phyloP scores from a whole-genome alignment of 306 rosid species.

The Cucurbita argyrosperma region DNA sequence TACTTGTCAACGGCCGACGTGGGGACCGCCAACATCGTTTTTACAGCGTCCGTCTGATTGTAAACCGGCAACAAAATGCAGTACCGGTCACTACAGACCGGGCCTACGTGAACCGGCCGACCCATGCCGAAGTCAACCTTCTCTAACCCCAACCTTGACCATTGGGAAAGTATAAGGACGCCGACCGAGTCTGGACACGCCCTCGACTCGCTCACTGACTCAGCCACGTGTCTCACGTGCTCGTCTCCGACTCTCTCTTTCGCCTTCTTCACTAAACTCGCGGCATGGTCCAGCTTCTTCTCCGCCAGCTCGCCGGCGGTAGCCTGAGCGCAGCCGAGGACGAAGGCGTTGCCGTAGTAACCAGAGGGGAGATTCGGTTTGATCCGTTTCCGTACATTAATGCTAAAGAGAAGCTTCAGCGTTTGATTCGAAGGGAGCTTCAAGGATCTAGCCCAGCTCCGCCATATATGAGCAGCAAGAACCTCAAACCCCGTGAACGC shows the following conservation, averaged over 20 bases:
- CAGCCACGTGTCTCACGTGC: slow-evolving; percentile 44
- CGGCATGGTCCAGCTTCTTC: slow-evolving; percentile 30
- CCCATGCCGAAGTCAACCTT: slow-evolving; percentile 64
- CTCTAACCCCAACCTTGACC: slow-evolving; percentile 85
- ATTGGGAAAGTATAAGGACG: slow-evolving; percentile 60
- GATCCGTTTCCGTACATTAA: slow-evolving; percentile 55
- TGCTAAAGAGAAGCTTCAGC: slow-evolving; percentile 53
- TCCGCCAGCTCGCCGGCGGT: slow-evolving; percentile 38
- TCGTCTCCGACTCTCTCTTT: slow-evolving; percentile 58
- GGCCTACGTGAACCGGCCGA: slow-evolving; percentile 41
- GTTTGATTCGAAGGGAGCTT: slow-evolving; percentile 46
- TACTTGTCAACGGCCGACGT: slow-evolving; percentile 42
- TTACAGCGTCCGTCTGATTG: slow-evolving; percentile 40
- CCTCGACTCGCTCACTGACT: slow-evolving; percentile 37
- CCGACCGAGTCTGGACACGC: slow-evolving; percentile 72
- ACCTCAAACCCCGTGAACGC: slow-evolving; percentile 55
- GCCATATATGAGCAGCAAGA: slow-evolving; percentile 70
- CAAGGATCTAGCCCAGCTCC: slow-evolving; percentile 74
- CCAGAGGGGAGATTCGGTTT: slow-evolving; percentile 58
- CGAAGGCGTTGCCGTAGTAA: slow-evolving; percentile 78
- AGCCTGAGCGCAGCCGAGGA: slow-evolving; percentile 56
- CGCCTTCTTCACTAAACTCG: slow-evolving; percentile 45
- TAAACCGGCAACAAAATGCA: slow-evolving; percentile 61
- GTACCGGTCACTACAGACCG: slow-evolving; percentile 65
- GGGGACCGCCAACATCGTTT: slow-evolving; percentile 81